Base-by-base conservation (phyloP, 1,284 basidiomycete species). In the Sphaerobolus stellatus region DNA sequence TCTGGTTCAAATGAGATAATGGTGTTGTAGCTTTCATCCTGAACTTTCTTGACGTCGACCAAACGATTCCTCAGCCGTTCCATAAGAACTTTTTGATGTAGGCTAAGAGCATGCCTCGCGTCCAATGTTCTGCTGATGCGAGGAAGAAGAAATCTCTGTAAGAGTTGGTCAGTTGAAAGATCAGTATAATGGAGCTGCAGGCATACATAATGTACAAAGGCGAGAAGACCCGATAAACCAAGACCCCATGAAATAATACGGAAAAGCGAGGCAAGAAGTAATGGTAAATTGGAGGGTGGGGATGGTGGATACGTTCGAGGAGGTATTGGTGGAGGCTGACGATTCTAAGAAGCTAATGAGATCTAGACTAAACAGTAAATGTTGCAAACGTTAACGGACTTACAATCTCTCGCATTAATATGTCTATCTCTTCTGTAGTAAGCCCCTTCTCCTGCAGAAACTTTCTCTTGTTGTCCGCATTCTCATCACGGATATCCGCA, bases 401-500 rank as follows among this genome's bases (percentile, higher is more conserved):
- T 60, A 89, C 88, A 61, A 76, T 61, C 58, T 85, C 80, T 43
- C 71, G 74, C 44, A 89, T 66, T 29, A 94, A 71, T 2, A 66
- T 66, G 44, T 83, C 76, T 40, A 91, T 81, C 64, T 93, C 89
- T 5, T 55, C 56, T 5, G 75, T 74, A 16, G 71, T 72, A 48
- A 92, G 75, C 0, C 90, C 90, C 61, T 92, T 89, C 62, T 90
- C 88, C 0, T 63, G 62, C 14, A 94, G 76, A 56, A 94, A 90
- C 48, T 70, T 68, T 6, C 81, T 78, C 63, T 89, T 89, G 5
- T 79, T 75, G 2, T 65, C 56, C 0, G 66, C 50, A 61, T 87
- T 82, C 61, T 88, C 84, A 50, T 79, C 67, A 14, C 76, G 73
- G 34, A 88, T 76, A 62, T 86, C 82, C 4, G 86, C 82, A 2